phyloP scores from a whole-genome alignment of 2,329 filamentous ascomycete species.

The Epichloe sibirici region DNA sequence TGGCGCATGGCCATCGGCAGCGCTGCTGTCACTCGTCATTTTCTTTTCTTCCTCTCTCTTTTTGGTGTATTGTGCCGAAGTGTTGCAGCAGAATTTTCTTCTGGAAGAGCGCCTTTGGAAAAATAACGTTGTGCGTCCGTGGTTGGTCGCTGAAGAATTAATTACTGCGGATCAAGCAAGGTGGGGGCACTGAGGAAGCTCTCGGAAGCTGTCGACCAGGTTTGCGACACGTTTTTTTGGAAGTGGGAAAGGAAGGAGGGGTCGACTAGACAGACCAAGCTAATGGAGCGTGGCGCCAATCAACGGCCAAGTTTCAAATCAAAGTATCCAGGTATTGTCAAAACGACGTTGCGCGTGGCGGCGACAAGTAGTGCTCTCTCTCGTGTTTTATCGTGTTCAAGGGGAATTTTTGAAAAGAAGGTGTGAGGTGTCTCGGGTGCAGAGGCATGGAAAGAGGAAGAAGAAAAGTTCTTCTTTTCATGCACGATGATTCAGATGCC shows the following conservation, averaged over 20 bases:
- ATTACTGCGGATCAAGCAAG: neutral
- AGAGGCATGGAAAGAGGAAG: too few species aligned
- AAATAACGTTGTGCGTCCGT: too few species aligned
- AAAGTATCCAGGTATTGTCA: too few species aligned
- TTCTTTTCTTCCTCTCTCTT: neutral
- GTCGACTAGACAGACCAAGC: neutral
- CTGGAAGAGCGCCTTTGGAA: too few species aligned
- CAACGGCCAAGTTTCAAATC: neutral
- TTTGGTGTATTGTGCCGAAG: neutral
- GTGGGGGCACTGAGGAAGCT: neutral
- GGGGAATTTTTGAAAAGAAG: too few species aligned
- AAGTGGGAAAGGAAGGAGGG: constrained; percentile 1
- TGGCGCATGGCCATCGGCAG: constrained; percentile 21
- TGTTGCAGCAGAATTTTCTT: too few species aligned
- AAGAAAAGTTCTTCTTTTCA: too few species aligned
- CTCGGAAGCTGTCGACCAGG: neutral
- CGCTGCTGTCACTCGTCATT: constrained; percentile 5
- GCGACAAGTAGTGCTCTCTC: too few species aligned
- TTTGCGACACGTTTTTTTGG: neutral
- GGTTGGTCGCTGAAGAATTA: too few species aligned
- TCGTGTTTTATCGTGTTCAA: too few species aligned
- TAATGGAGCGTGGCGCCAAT: neutral
- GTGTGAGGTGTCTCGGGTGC: too few species aligned
- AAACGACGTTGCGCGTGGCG: too few species aligned
- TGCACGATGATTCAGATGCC: neutral